A percentile compares a stretch with the other conserved stretches of the same genome.
Evolutionary conservation across 257 asterid genomes (phyloP).

Genomic region (Salvia hispanica): DNA sequence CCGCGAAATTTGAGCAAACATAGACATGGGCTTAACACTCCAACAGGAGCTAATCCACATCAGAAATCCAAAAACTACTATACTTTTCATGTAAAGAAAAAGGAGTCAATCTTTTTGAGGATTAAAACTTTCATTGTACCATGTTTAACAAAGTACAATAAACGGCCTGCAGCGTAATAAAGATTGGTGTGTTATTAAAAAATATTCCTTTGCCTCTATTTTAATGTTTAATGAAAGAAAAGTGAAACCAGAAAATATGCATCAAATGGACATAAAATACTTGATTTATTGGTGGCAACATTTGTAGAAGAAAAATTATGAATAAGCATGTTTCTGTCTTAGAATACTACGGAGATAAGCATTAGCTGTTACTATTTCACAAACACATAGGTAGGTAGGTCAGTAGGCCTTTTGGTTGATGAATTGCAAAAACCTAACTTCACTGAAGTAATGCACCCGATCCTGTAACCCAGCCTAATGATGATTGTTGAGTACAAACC

Average conservation of each 20-base stretch:
- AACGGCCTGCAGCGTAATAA: slow-evolving; percentile 29
- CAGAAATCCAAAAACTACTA: slow-evolving; percentile 21
- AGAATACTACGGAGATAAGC: slow-evolving; percentile 1
- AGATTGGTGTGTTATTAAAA: slow-evolving; percentile 20
- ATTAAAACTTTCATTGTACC: slow-evolving; percentile 38
- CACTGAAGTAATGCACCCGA: no score
- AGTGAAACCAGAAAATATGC: slow-evolving; percentile 14
- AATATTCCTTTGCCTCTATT: slow-evolving; percentile 38
- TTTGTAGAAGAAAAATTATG: background rate
- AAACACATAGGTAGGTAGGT: background rate
- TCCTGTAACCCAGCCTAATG: no score
- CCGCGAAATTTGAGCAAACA: slow-evolving; percentile 10
- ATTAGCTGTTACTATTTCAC: background rate
- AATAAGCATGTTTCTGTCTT: slow-evolving; percentile 2
- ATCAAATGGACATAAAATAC: slow-evolving; percentile 5
- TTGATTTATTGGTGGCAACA: slow-evolving; percentile 18
- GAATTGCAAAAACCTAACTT: slow-evolving; percentile 54
- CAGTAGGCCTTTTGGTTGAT: slow-evolving; percentile 78
- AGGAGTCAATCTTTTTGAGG: slow-evolving; percentile 36
- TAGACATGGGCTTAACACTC: slow-evolving; percentile 14
- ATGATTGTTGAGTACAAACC: no score
- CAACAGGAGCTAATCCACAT: slow-evolving; percentile 20
- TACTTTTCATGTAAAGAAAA: slow-evolving; percentile 28
- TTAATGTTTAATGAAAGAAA: slow-evolving; percentile 60
- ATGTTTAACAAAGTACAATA: slow-evolving; percentile 38